These are phyloP conservation scores for Escovopsis weberi DNA, from an alignment of 2,329 filamentous ascomycete species.

Conservation along the genomic window DNA sequence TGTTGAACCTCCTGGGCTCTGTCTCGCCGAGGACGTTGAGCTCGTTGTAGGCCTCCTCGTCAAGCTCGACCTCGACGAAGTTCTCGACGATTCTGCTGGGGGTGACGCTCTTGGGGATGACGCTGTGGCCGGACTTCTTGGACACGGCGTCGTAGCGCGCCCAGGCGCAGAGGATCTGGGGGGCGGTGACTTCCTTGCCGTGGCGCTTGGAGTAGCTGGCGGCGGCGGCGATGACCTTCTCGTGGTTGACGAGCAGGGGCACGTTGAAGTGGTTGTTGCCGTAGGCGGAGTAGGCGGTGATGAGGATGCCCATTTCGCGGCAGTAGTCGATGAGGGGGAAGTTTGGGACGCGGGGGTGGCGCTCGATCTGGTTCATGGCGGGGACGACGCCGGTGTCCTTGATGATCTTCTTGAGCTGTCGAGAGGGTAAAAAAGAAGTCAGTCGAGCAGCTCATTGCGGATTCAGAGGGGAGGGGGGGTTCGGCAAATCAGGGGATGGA, in stretches of 20 bases:
- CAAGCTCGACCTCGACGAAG: constrained; percentile 52
- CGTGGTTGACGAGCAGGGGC: constrained; percentile 43
- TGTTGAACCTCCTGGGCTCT: constrained; percentile 28
- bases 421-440: background rate
- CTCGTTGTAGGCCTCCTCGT: constrained; percentile 41
- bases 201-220: constrained; percentile 24
- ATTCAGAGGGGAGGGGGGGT: background rate
- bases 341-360: constrained; percentile 48
- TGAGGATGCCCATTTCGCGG: constrained; percentile 48
- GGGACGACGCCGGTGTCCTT: constrained; percentile 40
- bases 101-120: constrained; percentile 64
- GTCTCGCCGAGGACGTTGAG: constrained; percentile 46
- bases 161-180: constrained; percentile 42
- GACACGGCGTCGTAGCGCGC: constrained; percentile 26
- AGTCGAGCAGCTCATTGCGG: background rate
- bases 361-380: constrained; percentile 56
- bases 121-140: constrained; percentile 36
- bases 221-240: constrained; percentile 41
- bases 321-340: constrained; percentile 44
- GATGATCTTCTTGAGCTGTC: constrained; percentile 37
- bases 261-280: constrained; percentile 29
- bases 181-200: constrained; percentile 25
- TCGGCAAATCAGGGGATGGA: background rate
- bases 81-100: constrained; percentile 53
- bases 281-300: constrained; percentile 49